Percentiles rank a stretch among this genome's conserved stretches.
Conservation (phyloP, 352 stramenopile genomes). For the Phytophthora citrophthora region DNA sequence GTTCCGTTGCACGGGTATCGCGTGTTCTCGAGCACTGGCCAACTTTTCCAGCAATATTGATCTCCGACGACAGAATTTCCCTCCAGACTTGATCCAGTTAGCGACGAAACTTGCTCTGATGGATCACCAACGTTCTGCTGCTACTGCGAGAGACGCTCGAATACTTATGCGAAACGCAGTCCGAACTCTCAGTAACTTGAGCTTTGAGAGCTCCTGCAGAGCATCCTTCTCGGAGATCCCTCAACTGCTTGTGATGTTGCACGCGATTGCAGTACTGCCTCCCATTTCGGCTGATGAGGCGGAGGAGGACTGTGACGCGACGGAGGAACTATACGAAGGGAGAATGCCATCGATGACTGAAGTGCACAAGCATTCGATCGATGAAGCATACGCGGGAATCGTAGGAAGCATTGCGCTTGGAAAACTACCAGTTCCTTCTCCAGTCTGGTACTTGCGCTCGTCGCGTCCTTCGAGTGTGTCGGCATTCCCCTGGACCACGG, state of each 20-base stretch:
- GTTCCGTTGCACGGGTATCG: slow-evolving; percentile 47
- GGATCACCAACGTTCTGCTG: slow-evolving; percentile 41
- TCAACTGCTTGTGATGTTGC: slow-evolving; percentile 59
- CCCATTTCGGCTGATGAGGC: slow-evolving; percentile 4
- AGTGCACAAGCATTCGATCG: background rate
- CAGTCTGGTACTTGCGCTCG: slow-evolving; percentile 27
- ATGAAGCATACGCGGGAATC: background rate
- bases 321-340: background rate
- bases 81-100: slow-evolving; percentile 61
- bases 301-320: background rate
- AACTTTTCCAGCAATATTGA: slow-evolving; percentile 82
- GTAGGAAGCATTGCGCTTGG: slow-evolving; percentile 3
- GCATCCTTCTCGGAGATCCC: slow-evolving; percentile 48
- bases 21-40: slow-evolving; percentile 62
- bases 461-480: slow-evolving; percentile 4
- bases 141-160: slow-evolving; percentile 24
- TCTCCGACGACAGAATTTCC: slow-evolving; percentile 53
- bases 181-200: background rate
- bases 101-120: slow-evolving; percentile 56
- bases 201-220: slow-evolving; percentile 16
- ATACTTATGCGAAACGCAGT: slow-evolving; percentile 55
- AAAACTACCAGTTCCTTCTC: background rate
- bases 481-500: slow-evolving; percentile 29
- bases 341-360: slow-evolving; percentile 21
- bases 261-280: slow-evolving; percentile 41